Evolutionary conservation across 2,329 filamentous ascomycete genomes (phyloP), one percentile per base, ranked within the genome.

Genomic region (Exophiala xenobiotica): DNA sequence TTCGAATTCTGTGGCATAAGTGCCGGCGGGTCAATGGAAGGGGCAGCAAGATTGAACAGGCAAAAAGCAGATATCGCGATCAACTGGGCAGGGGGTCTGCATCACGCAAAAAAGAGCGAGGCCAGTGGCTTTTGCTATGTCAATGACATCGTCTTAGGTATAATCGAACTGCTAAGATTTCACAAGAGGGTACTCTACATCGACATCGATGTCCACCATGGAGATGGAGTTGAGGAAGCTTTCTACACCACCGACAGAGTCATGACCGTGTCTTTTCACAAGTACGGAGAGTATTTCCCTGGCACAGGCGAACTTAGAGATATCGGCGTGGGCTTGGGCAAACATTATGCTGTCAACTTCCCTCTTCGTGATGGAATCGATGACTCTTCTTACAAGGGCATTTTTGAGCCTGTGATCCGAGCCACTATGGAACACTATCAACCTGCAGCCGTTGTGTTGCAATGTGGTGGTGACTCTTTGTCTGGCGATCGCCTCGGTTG

Each of bases 61-160:
- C 80, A 80, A 41, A 86, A 87, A 64, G 86, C 83, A 64, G 83
- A 87, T 61, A 78, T 86, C 53, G 81, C 82, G 8, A 67, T 75
- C 49, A 95, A 95, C 63, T 99, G 93, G 93, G 92, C 91, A 20
- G 93, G 93, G 49, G 93, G 93, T 37, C 81, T 99, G 33, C 93
- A 99, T 70, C 93, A 99, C 66, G 93, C 93, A 31, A 96, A 97
- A 70, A 93, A 92, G 68, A 86, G 87, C 51, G 90, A 96, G 72
- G 92, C 93, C 0, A 93, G 88, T 40, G 93, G 93, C 0, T 99
- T 99, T 70, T 99, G 93, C 73, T 99, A 99, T 71, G 92, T 97
- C 74, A 99, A 99, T 70, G 82, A 85, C 62, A 85, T 85, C 60
- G 82, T 85, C 14, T 77, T 85, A 27, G 82, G 80, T 38, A 85